Evolutionary conservation across 768 basidiomycete species (phyloP).

Genomic region (Pisolithus microcarpus): DNA sequence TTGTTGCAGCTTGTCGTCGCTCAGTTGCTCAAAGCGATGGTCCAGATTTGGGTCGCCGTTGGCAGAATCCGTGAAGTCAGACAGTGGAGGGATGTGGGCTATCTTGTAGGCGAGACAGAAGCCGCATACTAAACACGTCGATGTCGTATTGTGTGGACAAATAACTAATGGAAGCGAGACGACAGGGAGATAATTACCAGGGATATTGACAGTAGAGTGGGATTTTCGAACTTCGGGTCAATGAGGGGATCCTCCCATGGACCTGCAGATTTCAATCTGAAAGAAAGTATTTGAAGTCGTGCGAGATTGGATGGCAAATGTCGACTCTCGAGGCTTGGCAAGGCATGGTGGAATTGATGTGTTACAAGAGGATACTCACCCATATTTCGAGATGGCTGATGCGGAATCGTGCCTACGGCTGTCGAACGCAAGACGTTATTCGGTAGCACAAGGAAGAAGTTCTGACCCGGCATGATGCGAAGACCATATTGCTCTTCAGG

Average conservation of each 20-base stretch:
- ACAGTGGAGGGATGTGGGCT: conserved; percentile 32
- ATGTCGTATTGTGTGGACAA: conserved; percentile 36
- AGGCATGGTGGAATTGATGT: too few species aligned
- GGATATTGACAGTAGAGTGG: conserved; percentile 6
- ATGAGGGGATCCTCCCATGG: conserved; percentile 38
- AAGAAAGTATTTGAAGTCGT: too few species aligned
- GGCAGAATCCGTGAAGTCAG: background rate
- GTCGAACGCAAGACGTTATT: conserved; percentile 79
- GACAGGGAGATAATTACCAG: background rate
- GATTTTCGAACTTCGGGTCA: conserved; percentile 34
- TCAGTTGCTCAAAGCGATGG: conserved; percentile 24
- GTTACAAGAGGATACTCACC: too few species aligned
- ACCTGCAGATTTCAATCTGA: conserved; percentile 34
- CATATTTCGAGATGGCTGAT: conserved; percentile 22
- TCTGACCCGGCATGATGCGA: conserved; percentile 74
- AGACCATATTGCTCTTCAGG: conserved; percentile 76
- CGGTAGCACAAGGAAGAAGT: conserved; percentile 75
- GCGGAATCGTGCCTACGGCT: conserved; percentile 69
- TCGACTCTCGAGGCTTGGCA: too few species aligned
- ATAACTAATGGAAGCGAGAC: conserved; percentile 26
- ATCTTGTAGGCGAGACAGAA: conserved; percentile 33
- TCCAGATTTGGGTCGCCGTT: conserved; percentile 24
- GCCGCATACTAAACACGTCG: conserved; percentile 34
- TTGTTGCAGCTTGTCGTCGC: conserved; percentile 30
- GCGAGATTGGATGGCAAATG: too few species aligned